phyloP scores from a whole-genome alignment of 129 eudicot species.

The Erigeron canadensis region DNA sequence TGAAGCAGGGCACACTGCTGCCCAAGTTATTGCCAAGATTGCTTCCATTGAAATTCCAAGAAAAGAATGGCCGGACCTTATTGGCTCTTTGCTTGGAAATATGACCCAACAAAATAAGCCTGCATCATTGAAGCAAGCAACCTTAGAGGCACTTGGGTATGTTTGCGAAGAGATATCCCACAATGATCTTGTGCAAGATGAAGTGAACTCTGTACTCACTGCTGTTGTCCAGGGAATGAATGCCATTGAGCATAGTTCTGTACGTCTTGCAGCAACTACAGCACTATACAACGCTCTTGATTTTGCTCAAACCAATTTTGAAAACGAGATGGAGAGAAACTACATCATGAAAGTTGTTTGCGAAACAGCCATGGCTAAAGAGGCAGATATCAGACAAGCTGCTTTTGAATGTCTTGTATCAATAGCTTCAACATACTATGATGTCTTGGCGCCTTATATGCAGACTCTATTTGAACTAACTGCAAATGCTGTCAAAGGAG shows the following conservation, averaged over 20 bases:
- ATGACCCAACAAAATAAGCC: constrained; percentile 80
- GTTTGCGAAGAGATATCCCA: constrained; percentile 92
- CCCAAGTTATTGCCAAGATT: constrained; percentile 88
- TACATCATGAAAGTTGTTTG: constrained; percentile 86
- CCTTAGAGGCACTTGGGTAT: constrained; percentile 84
- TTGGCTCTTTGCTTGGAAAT: constrained; percentile 58
- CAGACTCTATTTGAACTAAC: constrained; percentile 75
- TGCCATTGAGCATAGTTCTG: constrained; percentile 59
- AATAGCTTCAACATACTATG: constrained; percentile 88
- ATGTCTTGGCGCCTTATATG: constrained; percentile 83
- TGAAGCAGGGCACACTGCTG: constrained; percentile 84
- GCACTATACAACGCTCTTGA: constrained; percentile 87
- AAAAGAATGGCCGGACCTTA: constrained; percentile 90
- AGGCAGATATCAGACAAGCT: constrained; percentile 76
- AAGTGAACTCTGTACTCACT: constrained; percentile 82
- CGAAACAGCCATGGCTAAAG: constrained; percentile 75
- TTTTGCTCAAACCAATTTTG: constrained; percentile 88
- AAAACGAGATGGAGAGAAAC: constrained; percentile 75
- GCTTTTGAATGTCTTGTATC: constrained; percentile 88
- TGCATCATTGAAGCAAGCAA: constrained; percentile 69
- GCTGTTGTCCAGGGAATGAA: constrained; percentile 97
- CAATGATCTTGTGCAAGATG: constrained; percentile 73
- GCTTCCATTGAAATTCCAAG: constrained; percentile 80
- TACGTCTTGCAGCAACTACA: constrained; percentile 83
- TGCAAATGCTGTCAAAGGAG: constrained; percentile 79